Evolutionary conservation across 192 early-diverging fungal genomes (phyloP).

Genomic region (Coemansia sp.): DNA sequence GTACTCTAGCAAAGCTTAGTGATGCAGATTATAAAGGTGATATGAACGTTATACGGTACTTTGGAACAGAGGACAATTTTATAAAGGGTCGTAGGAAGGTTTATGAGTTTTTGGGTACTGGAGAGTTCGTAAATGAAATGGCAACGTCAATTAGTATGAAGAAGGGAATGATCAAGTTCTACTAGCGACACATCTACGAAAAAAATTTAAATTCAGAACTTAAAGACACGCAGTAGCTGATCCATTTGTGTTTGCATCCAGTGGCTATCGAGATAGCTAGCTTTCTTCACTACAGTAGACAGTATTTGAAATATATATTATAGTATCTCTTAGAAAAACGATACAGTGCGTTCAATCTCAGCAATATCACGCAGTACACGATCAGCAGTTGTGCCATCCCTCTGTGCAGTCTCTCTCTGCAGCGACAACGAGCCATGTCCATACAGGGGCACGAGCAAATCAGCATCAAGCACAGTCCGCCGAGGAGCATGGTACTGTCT

Average conservation of each 20-base stretch:
- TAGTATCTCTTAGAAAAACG: slow-evolving; percentile 15
- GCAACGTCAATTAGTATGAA: no score
- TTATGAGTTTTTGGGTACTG: no score
- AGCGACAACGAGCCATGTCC: slow-evolving; percentile 62
- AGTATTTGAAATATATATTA: not conserved
- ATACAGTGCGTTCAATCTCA: slow-evolving; percentile 21
- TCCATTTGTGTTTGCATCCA: slow-evolving; percentile 29
- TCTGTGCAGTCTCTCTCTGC: slow-evolving; percentile 85
- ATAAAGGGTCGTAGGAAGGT: not conserved
- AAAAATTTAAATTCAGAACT: no score
- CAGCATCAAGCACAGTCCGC: slow-evolving; percentile 81
- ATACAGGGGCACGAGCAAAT: slow-evolving; percentile 72
- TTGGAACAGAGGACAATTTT: not conserved
- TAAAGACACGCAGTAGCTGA: no score
- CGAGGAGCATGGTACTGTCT: slow-evolving; percentile 72
- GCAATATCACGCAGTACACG: slow-evolving; percentile 59
- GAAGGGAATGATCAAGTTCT: no score
- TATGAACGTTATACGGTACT: not conserved
- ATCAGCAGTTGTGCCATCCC: slow-evolving; percentile 81
- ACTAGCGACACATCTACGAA: no score
- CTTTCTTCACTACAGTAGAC: slow-evolving; percentile 21
- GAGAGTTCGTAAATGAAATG: no score
- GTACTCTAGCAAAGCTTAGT: not conserved
- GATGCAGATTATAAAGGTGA: not conserved
- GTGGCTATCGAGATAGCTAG: slow-evolving; percentile 18